phyloP scores from a whole-genome alignment of 2,329 filamentous ascomycete species.

The Ophiosphaerella herpotricha region DNA sequence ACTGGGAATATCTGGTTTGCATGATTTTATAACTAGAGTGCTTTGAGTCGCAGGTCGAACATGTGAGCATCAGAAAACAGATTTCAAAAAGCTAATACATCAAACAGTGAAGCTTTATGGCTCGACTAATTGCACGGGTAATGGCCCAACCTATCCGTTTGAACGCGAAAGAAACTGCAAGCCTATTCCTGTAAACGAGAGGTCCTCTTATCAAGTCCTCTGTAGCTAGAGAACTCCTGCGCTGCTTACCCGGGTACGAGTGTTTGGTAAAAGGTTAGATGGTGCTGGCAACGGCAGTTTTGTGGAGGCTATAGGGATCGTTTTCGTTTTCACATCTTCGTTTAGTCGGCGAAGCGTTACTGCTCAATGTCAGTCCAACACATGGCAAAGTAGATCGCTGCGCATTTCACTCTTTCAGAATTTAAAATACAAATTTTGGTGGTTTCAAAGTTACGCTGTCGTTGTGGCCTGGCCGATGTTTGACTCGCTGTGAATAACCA shows the following conservation, averaged over 20 bases:
- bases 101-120: neutral
- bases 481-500: no score
- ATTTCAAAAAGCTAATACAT: neutral
- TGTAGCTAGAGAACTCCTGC: neutral
- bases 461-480: neutral
- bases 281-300: constrained; percentile 2
- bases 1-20: no score
- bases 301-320: neutral
- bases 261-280: neutral
- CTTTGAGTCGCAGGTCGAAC: no score
- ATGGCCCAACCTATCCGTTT: neutral
- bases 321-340: neutral
- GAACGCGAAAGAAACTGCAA: neutral
- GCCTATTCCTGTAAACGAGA: constrained; percentile 2
- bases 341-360: neutral
- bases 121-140: neutral
- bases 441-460: neutral
- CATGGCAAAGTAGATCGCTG: neutral
- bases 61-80: no score
- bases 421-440: neutral
- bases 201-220: neutral
- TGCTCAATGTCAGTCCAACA: constrained; percentile 3
- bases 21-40: no score
- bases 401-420: neutral
- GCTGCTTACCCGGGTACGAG: neutral